Conservation (phyloP, 441 rosid species). For the Hura crepitans region DNA sequence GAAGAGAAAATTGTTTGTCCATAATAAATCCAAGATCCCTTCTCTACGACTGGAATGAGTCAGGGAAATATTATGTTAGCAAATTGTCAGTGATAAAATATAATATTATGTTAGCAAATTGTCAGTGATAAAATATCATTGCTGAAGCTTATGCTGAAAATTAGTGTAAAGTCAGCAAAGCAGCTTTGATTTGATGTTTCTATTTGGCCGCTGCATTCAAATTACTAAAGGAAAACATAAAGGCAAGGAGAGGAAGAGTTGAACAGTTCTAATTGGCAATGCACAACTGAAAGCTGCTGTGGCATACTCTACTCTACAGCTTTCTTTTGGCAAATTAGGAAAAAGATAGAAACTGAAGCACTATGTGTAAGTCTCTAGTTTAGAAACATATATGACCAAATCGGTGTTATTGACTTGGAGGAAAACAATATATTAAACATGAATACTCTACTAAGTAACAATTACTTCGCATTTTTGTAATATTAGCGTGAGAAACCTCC, state of each 20-base stretch:
- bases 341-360: not conserved
- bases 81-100: not conserved
- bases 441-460: slow-evolving; percentile 1
- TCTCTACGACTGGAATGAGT: not conserved
- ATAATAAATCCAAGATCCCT: not conserved
- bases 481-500: not conserved
- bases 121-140: not conserved
- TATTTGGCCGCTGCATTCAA: not conserved
- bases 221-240: not conserved
- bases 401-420: not conserved
- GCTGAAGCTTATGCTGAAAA: not conserved
- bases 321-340: not conserved
- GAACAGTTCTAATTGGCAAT: not conserved
- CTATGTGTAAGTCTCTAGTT: not conserved
- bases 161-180: not conserved
- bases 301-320: not conserved
- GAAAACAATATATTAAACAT: not conserved
- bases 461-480: not conserved
- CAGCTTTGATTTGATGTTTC: not conserved
- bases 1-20: not conserved
- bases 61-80: not conserved
- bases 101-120: not conserved
- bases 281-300: not conserved
- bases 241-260: not conserved
- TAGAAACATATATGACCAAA: not conserved